phyloP scores from a whole-genome alignment of 257 asterid species.

The Capsicum baccatum region DNA sequence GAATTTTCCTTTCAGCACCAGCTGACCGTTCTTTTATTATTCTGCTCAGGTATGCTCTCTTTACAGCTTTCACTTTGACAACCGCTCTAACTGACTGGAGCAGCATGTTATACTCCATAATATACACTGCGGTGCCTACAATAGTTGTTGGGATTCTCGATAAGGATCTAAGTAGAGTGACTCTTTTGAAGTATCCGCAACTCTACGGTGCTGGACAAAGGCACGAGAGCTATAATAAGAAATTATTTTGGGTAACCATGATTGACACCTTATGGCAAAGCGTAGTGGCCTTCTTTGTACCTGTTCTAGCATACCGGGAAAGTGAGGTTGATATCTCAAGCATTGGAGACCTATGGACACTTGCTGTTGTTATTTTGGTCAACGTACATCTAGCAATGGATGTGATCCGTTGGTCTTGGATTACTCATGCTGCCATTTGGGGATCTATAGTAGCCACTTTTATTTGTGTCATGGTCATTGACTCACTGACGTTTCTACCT shows the following conservation, averaged over 20 bases:
- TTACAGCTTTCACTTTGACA: conserved; percentile 79
- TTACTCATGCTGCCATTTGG: conserved; percentile 84
- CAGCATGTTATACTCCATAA: conserved; percentile 83
- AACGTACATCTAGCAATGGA: conserved; percentile 95
- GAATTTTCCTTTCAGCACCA: conserved; percentile 25
- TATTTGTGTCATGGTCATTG: conserved; percentile 75
- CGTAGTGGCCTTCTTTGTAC: conserved; percentile 66
- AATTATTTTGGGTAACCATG: conserved; percentile 78
- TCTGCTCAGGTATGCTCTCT: conserved; percentile 75
- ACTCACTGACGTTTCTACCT: conserved; percentile 63
- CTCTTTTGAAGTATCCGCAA: conserved; percentile 77
- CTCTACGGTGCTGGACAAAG: conserved; percentile 91
- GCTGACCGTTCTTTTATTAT: conserved; percentile 34
- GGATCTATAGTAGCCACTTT: conserved; percentile 88
- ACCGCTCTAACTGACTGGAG: conserved; percentile 98
- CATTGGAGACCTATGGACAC: conserved; percentile 90
- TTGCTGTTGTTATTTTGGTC: conserved; percentile 83
- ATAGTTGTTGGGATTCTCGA: conserved; percentile 84
- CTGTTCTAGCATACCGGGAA: conserved; percentile 78
- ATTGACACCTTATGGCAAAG: conserved; percentile 95
- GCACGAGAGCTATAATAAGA: conserved; percentile 76
- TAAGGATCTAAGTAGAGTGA: conserved; percentile 78
- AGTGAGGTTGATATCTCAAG: conserved; percentile 73
- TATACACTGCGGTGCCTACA: conserved; percentile 87
- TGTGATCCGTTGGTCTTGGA: conserved; percentile 84